Percentiles rank a stretch among this genome's conserved stretches.
Conservation (phyloP, 2,329 filamentous ascomycete species). For the Sarocladiaceae sp. region DNA sequence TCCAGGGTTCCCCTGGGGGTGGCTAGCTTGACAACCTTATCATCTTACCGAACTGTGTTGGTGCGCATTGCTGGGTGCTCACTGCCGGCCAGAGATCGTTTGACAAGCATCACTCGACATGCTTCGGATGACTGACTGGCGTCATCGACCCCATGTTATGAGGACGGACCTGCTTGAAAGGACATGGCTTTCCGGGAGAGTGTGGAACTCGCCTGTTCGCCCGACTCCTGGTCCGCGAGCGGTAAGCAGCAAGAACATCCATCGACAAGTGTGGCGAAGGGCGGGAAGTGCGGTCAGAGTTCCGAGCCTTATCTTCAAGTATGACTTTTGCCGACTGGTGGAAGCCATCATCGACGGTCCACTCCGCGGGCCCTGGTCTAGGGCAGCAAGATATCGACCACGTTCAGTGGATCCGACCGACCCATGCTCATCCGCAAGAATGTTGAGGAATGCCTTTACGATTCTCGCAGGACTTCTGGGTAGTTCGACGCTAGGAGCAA, state of each 20-base stretch:
- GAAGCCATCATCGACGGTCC: neutral
- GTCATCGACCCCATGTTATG: neutral
- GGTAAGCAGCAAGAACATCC: no score
- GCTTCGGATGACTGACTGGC: neutral
- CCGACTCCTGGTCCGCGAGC: no score
- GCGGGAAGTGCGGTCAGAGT: neutral
- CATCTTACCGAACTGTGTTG: neutral
- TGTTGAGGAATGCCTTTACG: no score
- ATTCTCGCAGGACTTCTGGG: no score
- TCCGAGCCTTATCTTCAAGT: neutral
- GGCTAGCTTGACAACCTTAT: slow-evolving; percentile 3
- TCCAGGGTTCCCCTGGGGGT: neutral
- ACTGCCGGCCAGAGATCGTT: neutral
- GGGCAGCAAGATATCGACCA: neutral
- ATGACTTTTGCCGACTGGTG: neutral
- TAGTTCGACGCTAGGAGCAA: no score
- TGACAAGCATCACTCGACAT: neutral
- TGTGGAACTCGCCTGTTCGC: no score
- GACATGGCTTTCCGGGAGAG: no score
- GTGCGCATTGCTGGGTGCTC: neutral
- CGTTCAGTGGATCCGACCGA: no score
- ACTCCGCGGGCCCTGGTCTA: neutral
- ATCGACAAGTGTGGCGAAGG: neutral
- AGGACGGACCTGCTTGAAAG: no score
- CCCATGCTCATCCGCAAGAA: no score